A percentile compares a stretch with the other conserved stretches of the same genome.
Evolutionary conservation across 1,139 yeast species (phyloP).

Genomic region (Debaryomyces subglobosus): DNA sequence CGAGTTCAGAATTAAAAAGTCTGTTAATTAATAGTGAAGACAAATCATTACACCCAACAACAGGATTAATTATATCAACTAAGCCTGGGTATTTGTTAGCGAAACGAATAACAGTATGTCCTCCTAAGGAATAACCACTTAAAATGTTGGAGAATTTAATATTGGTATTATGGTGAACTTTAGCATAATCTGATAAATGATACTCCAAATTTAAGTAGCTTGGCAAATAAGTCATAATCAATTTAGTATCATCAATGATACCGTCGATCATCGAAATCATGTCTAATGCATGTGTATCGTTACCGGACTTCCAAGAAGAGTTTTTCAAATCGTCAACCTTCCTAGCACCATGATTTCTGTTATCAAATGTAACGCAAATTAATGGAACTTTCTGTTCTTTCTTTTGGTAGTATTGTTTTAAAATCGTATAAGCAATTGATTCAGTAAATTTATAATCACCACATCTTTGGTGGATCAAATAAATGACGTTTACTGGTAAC

Average conservation of each 20-base stretch:
- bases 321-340: slow-evolving; percentile 38
- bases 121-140: slow-evolving; percentile 65
- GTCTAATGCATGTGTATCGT: slow-evolving; percentile 54
- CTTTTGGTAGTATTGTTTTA: slow-evolving; percentile 30
- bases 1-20: slow-evolving; percentile 23
- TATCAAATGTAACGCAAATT: slow-evolving; percentile 58
- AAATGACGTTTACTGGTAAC: slow-evolving; percentile 37
- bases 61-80: slow-evolving; percentile 47
- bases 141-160: slow-evolving; percentile 39
- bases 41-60: slow-evolving; percentile 51
- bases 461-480: slow-evolving; percentile 44
- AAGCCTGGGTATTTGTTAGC: slow-evolving; percentile 42
- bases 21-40: slow-evolving; percentile 47
- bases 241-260: slow-evolving; percentile 49
- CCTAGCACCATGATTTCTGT: slow-evolving; percentile 64
- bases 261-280: slow-evolving; percentile 57
- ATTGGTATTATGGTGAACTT: slow-evolving; percentile 19
- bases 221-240: slow-evolving; percentile 54
- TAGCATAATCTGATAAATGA: slow-evolving; percentile 26
- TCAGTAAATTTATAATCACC: slow-evolving; percentile 34
- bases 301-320: slow-evolving; percentile 50
- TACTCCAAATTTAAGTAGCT: slow-evolving; percentile 40
- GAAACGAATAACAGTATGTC: slow-evolving; percentile 56
- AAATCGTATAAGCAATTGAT: slow-evolving; percentile 32
- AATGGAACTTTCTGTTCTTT: slow-evolving; percentile 27